Base-by-base conservation (phyloP, 345 rosid genomes). In the Citrus unshiu region DNA sequence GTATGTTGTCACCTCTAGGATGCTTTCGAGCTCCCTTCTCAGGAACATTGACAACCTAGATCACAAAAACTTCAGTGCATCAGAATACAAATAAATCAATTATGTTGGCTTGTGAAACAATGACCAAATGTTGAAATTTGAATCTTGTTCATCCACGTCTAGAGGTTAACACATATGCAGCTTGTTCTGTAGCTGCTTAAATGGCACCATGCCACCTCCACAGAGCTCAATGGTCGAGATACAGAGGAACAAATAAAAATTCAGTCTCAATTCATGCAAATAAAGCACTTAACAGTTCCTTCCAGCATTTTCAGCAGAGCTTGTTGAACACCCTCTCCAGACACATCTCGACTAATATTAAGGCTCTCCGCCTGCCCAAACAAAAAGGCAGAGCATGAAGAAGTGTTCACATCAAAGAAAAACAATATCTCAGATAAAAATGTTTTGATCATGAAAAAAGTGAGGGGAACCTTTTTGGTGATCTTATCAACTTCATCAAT, bases 261-360 rank as follows among this genome's bases (percentile, higher is more conserved):
- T 24, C 69, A 21, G 51, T 46, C 68, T 10, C 32, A 73, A 43
- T 56, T 69, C 51, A 68, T 60, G 77, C 40, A 65, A 66, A 77
- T 16, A 12, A 67, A 40, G 64, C 58, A 87, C 99, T 86, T 88
- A 96, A 97, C 98, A 75, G 98, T 94, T 86, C 99, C 99, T 90
- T 96, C 99, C 68, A 96, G 90, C 99, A 97, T 97, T 80, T 97
- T 94, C 73, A 97, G 83, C 51, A 97, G 82, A 61, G 99, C 99
- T 87, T 96, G 99, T 88, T 96, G 98, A 80, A 96, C 99, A 81
- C 98, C 98, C 85, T 96, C 99, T 73, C 99, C 98, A 43, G 99
- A 97, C 30, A 97, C 99, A 92, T 97, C 99, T 89, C 98, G 92
- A 84, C 98, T 97, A 46, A 97, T 91, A 85, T 94, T 97, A 84